Conservation (phyloP, 202 grass and related monocot species). For the Panicum hallii region DNA sequence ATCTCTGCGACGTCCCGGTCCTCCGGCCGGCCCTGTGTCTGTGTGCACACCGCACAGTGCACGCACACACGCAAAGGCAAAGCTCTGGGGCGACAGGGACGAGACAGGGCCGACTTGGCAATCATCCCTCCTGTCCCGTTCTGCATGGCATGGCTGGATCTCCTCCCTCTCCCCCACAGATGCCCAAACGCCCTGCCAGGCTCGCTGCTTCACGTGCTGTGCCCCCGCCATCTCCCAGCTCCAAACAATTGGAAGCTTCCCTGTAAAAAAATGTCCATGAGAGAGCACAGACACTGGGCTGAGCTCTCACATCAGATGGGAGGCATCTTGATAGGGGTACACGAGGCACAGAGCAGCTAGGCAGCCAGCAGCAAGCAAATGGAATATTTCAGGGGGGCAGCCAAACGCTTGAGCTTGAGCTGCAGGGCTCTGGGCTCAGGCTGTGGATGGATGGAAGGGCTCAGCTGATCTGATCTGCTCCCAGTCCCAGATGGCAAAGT, state of each 20-base stretch:
- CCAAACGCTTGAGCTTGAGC: not conserved
- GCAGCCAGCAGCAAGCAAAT: constrained; percentile 37
- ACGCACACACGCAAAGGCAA: constrained; percentile 77
- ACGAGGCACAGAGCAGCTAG: constrained; percentile 11
- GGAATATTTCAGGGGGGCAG: constrained; percentile 44
- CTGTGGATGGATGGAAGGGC: constrained; percentile 60
- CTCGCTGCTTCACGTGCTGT: constrained; percentile 2
- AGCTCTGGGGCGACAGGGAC: constrained; percentile 71
- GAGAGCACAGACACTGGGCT: not conserved
- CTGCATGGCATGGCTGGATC: constrained; percentile 48
- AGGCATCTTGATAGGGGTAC: constrained; percentile 64
- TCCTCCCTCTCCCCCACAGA: not conserved
- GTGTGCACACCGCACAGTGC: not conserved
- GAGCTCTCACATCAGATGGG: constrained; percentile 78
- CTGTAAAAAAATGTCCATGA: constrained; percentile 35
- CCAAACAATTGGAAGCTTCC: constrained; percentile 17
- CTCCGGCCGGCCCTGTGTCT: constrained; percentile 22
- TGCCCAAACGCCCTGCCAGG: not conserved
- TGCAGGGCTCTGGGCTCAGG: not conserved
- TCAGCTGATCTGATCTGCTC: constrained; percentile 49
- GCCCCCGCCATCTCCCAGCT: not conserved
- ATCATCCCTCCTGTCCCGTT: constrained; percentile 62
- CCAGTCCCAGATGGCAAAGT: constrained; percentile 44
- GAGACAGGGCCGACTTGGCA: constrained; percentile 63
- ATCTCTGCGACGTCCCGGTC: not conserved